Conservation (phyloP, 2,329 filamentous ascomycete genomes). For the Fusarium sublunatum region DNA sequence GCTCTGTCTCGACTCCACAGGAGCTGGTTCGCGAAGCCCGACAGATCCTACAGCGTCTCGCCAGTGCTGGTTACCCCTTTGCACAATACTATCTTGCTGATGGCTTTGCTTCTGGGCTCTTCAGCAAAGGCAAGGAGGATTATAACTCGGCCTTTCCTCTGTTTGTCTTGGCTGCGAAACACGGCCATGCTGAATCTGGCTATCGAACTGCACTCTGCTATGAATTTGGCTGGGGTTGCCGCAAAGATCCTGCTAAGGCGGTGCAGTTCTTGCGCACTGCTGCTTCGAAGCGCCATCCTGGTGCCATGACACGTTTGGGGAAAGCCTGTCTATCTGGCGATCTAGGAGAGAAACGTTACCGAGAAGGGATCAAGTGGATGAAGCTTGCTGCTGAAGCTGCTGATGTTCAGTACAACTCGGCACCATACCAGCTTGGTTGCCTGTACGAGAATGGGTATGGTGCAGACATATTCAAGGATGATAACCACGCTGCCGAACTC, state of each 20-base stretch:
- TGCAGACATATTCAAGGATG: slow-evolving; percentile 92
- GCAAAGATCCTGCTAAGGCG: slow-evolving; percentile 89
- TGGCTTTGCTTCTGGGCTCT: slow-evolving; percentile 92
- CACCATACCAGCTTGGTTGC: slow-evolving; percentile 88
- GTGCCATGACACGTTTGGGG: slow-evolving; percentile 91
- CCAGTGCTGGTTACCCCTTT: slow-evolving; percentile 92
- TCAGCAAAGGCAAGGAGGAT: slow-evolving; percentile 94
- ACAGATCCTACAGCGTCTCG: slow-evolving; percentile 85
- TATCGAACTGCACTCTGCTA: slow-evolving; percentile 95
- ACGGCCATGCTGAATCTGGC: slow-evolving; percentile 94
- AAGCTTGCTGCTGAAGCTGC: slow-evolving; percentile 92
- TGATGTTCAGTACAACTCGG: slow-evolving; percentile 90
- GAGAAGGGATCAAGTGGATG: slow-evolving; percentile 95
- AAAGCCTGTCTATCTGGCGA: slow-evolving; percentile 91
- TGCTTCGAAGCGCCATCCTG: slow-evolving; percentile 93
- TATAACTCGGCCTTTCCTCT: slow-evolving; percentile 91
- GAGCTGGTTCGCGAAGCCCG: slow-evolving; percentile 88
- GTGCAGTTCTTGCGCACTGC: slow-evolving; percentile 92
- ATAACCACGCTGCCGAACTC: slow-evolving; percentile 89
- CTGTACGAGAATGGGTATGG: slow-evolving; percentile 95
- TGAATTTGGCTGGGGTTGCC: slow-evolving; percentile 97
- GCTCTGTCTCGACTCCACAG: slow-evolving; percentile 64
- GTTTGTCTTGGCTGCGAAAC: slow-evolving; percentile 93
- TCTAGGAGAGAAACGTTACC: slow-evolving; percentile 85
- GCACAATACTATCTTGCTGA: slow-evolving; percentile 98